phyloP scores from a whole-genome alignment of 83 land plant genomes.

The Isoetes engelmannii region DNA sequence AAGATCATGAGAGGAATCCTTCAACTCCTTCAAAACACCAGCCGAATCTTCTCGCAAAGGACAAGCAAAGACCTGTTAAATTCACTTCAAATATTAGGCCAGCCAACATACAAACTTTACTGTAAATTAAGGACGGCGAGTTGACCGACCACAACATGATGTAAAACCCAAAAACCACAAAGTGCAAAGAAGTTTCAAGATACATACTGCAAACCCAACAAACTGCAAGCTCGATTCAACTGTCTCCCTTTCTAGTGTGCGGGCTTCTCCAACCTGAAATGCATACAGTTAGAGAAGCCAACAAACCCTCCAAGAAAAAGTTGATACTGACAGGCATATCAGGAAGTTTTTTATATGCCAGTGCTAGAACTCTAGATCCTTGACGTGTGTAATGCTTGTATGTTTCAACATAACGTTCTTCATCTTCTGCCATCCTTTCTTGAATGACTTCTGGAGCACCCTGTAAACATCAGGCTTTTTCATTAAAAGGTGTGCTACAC shows the following conservation, averaged over 20 bases:
- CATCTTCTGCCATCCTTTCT: slow-evolving; percentile 57
- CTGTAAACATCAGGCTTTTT: slow-evolving; percentile 28
- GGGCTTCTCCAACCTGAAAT: slow-evolving; percentile 81
- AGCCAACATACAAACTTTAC: not conserved
- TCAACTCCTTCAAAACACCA: slow-evolving; percentile 65
- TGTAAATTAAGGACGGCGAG: not conserved
- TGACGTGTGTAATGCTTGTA: slow-evolving; percentile 92
- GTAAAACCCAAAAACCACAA: not conserved
- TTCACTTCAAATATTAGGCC: not conserved
- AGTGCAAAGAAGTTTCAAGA: not conserved
- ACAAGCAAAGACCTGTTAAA: slow-evolving; percentile 84
- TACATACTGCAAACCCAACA: slow-evolving; percentile 90
- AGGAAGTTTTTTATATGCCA: slow-evolving; percentile 84
- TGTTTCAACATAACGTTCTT: slow-evolving; percentile 54
- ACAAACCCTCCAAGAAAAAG: slow-evolving; percentile 5
- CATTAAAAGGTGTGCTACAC: not conserved
- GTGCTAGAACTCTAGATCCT: slow-evolving; percentile 87
- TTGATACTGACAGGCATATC: slow-evolving; percentile 75
- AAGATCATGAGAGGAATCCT: slow-evolving; percentile 85
- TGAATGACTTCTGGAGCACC: slow-evolving; percentile 99
- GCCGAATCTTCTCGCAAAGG: slow-evolving; percentile 87
- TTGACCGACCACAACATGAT: not conserved
- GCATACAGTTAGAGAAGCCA: not conserved
- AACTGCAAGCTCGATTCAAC: slow-evolving; percentile 74
- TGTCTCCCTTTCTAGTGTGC: slow-evolving; percentile 65